Evolutionary conservation across 805 yeast species (phyloP), one percentile per base, ranked within the genome.

Genomic region (Saccharomycopsis sp.): DNA sequence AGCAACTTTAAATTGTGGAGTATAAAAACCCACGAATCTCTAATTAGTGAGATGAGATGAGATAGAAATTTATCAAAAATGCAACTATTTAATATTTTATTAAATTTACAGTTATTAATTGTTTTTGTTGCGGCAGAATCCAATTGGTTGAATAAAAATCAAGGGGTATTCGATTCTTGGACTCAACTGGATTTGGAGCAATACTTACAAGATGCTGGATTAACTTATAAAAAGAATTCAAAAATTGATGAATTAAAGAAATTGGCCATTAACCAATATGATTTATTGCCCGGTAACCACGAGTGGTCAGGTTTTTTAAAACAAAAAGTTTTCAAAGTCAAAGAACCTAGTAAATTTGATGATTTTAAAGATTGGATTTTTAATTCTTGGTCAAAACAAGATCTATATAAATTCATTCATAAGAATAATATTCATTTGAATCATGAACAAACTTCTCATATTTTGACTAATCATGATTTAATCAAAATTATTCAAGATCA

Each of bases 301-400:
- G 15, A 28, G 10, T 14, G 14, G 31, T 28, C 13, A 10, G 15
- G 5, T 8, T n/a, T 10, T 10, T 9, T 8, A 9, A 10, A 10
- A 14, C 31, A 28, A n/a, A 8, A 28, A n/a, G 31, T 10, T 10
- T 28, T 10, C 6, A 28, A 10, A 23, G 10, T 23, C 6, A 10
- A 23, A 8, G 26, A 23, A 5, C 8, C 15, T 28, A n/a, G 5
- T 28, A 10, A 10, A n/a, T 8, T 5, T 28, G 21, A 28, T 14
- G 13, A 28, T 5, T 28, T 28, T 8, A 28, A 14, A 26, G 63
- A 62, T 20, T 72, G 77, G 77, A 44, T 70, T n/a, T 71, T 72
- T 44, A 60, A 60, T 18, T 62, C 73, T 13, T 70, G 75, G 75
- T 52, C 64, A 3, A 41, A 49, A 12, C 48, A 50, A 10, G 59